Evolutionary conservation across 371 early-diverging fungal genomes (phyloP).

Genomic region (Nosema muscidifuracis): DNA sequence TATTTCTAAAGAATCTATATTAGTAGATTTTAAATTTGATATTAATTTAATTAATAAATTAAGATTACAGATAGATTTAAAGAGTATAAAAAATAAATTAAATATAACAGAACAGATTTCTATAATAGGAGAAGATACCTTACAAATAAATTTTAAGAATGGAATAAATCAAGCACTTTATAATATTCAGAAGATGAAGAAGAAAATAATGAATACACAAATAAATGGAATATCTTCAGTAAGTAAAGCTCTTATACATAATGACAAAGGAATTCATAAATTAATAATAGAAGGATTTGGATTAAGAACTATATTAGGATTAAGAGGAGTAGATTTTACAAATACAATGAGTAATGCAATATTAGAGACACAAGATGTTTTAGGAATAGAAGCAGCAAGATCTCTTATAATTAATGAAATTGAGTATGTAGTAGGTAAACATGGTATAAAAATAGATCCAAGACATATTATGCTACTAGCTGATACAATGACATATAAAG

Average conservation of each 20-base stretch:
- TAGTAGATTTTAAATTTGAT: slow-evolving; percentile 52
- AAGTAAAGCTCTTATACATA: slow-evolving; percentile 75
- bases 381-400: slow-evolving; percentile 94
- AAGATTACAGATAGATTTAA: slow-evolving; percentile 75
- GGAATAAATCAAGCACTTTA: slow-evolving; percentile 66
- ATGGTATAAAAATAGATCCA: slow-evolving; percentile 89
- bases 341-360: slow-evolving; percentile 79
- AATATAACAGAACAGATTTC: slow-evolving; percentile 2
- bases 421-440: slow-evolving; percentile 72
- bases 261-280: slow-evolving; percentile 64
- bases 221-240: slow-evolving; percentile 77
- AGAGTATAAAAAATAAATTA: slow-evolving; percentile 68
- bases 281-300: slow-evolving; percentile 87
- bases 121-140: slow-evolving; percentile 67
- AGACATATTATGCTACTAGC: slow-evolving; percentile 93
- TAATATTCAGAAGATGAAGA: slow-evolving; percentile 72
- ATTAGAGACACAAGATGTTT: slow-evolving; percentile 77
- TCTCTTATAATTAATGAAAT: slow-evolving; percentile 72
- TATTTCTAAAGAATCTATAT: slow-evolving; percentile 8
- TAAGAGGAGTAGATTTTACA: slow-evolving; percentile 67
- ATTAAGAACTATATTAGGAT: slow-evolving; percentile 75
- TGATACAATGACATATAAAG: slow-evolving; percentile 96
- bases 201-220: slow-evolving; percentile 69
- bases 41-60: slow-evolving; percentile 67
- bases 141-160: slow-evolving; percentile 63